phyloP scores from a whole-genome alignment of 2,329 filamentous ascomycete genomes.

The Aspergillus persii region DNA sequence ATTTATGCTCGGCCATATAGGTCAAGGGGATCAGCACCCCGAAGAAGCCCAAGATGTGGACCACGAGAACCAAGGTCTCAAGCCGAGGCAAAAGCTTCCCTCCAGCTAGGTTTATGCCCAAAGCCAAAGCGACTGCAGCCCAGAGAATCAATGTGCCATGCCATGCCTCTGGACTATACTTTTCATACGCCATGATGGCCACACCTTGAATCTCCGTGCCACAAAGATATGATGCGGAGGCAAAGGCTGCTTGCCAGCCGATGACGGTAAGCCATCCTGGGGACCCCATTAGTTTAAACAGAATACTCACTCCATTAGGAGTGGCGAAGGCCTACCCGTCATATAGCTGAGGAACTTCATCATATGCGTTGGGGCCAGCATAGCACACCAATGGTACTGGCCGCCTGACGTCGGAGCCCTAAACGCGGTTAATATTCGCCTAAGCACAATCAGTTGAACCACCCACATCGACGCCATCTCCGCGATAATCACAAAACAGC shows the following conservation, averaged over 20 bases:
- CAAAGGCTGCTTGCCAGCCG: slow-evolving; percentile 45
- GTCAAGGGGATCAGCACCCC: slow-evolving; percentile 50
- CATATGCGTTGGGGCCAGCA: slow-evolving; percentile 36
- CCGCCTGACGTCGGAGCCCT: slow-evolving; percentile 20
- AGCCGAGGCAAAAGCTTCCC: slow-evolving; percentile 46
- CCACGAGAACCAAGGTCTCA: slow-evolving; percentile 49
- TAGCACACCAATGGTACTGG: slow-evolving; percentile 43
- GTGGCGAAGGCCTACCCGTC: slow-evolving; percentile 23
- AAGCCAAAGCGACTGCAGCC: slow-evolving; percentile 39
- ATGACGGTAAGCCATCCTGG: slow-evolving; percentile 42
- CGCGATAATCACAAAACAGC: slow-evolving; percentile 26
- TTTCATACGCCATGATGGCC: slow-evolving; percentile 34
- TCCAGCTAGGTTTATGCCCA: slow-evolving; percentile 45
- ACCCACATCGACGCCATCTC: slow-evolving; percentile 37
- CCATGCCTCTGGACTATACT: slow-evolving; percentile 44
- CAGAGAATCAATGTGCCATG: slow-evolving; percentile 51
- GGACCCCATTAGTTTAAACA: too few relatives aligned
- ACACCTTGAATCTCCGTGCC: slow-evolving; percentile 38
- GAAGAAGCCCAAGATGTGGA: slow-evolving; percentile 54
- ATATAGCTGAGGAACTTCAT: slow-evolving; percentile 42
- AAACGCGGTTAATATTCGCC: background rate
- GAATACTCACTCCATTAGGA: background rate
- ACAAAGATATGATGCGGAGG: slow-evolving; percentile 33
- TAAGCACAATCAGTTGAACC: background rate
- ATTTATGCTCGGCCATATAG: slow-evolving; percentile 41